phyloP scores from a whole-genome alignment of 306 rosid genomes.

The Prunus persica region Prunus_persica_NCBIv2 NC_034012.1:2994501-2995000 shows the following conservation, averaged over 20 bases:
- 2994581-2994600: background rate
- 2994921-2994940: background rate
- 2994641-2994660: background rate
- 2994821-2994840: background rate
- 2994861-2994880: conserved; percentile 31
- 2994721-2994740: too few relatives aligned
- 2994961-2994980: conserved; percentile 17
- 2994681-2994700: too few relatives aligned
- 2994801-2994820: too few relatives aligned
- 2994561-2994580: background rate
- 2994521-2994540: background rate
- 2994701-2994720: too few relatives aligned
- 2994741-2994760: too few relatives aligned
- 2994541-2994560: background rate
- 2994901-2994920: background rate
- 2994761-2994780: too few relatives aligned
- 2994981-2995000: too few relatives aligned
- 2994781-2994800: too few relatives aligned
- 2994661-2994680: too few relatives aligned
- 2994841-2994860: conserved; percentile 20
- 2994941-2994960: conserved; percentile 17
- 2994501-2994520: background rate
- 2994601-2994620: background rate
- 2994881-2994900: conserved; percentile 25
- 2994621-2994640: too few relatives aligned